Base-by-base conservation (phyloP, 2,329 filamentous ascomycete genomes). In the Trichoderma endophyticum region DNA sequence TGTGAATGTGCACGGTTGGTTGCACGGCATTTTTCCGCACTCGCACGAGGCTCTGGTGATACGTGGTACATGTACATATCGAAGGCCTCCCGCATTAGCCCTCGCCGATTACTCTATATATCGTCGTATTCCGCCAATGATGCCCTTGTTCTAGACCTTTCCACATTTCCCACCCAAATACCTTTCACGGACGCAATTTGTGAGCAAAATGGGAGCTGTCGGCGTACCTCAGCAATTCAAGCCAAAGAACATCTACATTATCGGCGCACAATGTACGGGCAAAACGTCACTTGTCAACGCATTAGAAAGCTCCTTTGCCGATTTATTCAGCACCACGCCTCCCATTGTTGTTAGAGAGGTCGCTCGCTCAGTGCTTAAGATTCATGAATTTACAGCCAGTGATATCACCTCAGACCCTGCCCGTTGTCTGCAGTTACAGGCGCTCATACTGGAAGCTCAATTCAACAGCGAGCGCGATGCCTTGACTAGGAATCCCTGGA, bases 181-280 rank as follows among this genome's bases (percentile, higher is more conserved):
- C 2, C 6, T 15, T n/a, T 12, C 39, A 15, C 5, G 3, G n/a
- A 11, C 6, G 6, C 12, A n/a, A 26, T 21, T 28, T 67, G 18
- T 28, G 14, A 12, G 6, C 48, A 28, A 32, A 30, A 61, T 61
- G 26, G 56, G 39, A 64, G 15, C 24, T 18, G 6, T 34, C 24
- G 30, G 48, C 24, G 56, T 21, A 34, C 11, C 61, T n/a, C 60
- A 64, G 30, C 57, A 30, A 34, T 43, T 57, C 12, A 6, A 32
- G 12, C 60, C n/a, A 24, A 72, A 65, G 48, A 72, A 64, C 48
- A 79, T 85, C 36, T 85, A 84, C 75, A 80, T 85, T 48, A 77
- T 84, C 34, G 83, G 84, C 3, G 80, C 84, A 3, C 83, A 84
- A 60, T 84, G 79, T 59, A 85, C 83, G 1, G 84, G 84, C 48